Evolutionary conservation across 148 eudicot genomes (phyloP), one percentile per base, ranked within the genome.

Genomic region (Nepenthes gracilis): DNA sequence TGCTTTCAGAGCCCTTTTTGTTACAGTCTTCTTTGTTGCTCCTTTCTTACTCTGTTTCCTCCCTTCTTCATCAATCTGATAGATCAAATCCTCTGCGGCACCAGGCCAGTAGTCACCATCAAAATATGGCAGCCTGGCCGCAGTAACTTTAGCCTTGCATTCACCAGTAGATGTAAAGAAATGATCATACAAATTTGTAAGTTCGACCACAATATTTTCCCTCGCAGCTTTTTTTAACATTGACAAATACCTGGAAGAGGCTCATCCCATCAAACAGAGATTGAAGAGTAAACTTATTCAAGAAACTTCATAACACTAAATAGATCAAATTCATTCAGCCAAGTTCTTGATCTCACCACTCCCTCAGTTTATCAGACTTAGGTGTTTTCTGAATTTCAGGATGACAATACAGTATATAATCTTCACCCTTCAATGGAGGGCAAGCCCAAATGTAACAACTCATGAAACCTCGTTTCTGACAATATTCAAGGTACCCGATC

Each of bases 71-170:
- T 85, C 98, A 55, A 93, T 76, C 74, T 77, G 88, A 57, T 72
- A 65, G 43, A 93, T 84, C 77, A 84, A 84, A 74, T 88, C 98
- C 81, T 88, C 96, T 2, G 96, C 98, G 72, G 98, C 95, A 74
- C 96, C 96, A 43, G 98, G 95, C 98, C 98, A 93, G 75, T 93
- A 93, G 69, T 93, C 98, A 58, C 98, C 98, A 63, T 93, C 96
- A 73, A 93, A 93, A 67, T 88, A 93, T 6, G 98, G 98, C 57
- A 93, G 72, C 70, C 95, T 85, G 71, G 96, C 82, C 37, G 98
- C 98, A 69, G 98, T 88, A 47, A 93, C 88, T 77, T 86, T 93
- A 56, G 95, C 95, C 73, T 78, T 93, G 66, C 95, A 79, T 78
- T 93, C 98, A 52, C 95, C 98, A 13, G 71, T 72, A 37, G 88